Conservation (phyloP, 768 basidiomycete species). For the Rhizopogon vinicolor region DNA sequence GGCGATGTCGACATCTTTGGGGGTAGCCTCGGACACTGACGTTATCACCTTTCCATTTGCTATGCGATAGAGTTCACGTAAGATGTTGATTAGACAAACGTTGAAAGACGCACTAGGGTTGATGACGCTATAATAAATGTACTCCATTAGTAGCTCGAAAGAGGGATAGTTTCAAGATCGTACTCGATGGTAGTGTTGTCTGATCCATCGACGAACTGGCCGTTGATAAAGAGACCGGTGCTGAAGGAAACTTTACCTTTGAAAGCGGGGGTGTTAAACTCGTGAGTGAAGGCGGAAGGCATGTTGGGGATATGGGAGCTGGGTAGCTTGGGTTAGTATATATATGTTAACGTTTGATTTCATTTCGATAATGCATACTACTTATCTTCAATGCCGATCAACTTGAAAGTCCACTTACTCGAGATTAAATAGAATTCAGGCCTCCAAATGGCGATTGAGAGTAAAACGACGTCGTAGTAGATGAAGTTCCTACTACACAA, state of each 20-base stretch:
- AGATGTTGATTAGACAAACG: slow-evolving; percentile 4
- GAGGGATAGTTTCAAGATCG: slow-evolving; percentile 17
- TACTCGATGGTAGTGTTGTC: slow-evolving; percentile 65
- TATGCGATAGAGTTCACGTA: slow-evolving; percentile 21
- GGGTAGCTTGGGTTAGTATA: slow-evolving; percentile 5
- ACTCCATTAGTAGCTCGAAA: background rate
- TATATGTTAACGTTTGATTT: slow-evolving; percentile 5
- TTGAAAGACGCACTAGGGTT: slow-evolving; percentile 41
- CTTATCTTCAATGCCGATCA: no score
- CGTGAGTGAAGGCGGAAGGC: slow-evolving; percentile 41
- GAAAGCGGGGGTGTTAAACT: slow-evolving; percentile 50
- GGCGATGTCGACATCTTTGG: slow-evolving; percentile 73
- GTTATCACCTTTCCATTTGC: slow-evolving; percentile 63
- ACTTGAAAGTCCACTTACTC: no score
- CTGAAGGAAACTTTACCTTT: slow-evolving; percentile 53
- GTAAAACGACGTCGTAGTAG: no score
- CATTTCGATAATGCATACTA: no score
- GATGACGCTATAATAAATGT: slow-evolving; percentile 38
- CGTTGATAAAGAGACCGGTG: slow-evolving; percentile 72
- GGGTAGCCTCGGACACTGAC: slow-evolving; percentile 51
- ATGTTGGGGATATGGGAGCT: slow-evolving; percentile 19
- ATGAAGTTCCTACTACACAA: no score
- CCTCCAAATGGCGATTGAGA: no score
- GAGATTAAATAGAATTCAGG: no score
- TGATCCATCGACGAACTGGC: slow-evolving; percentile 57